Evolutionary conservation across 2,329 filamentous ascomycete genomes (phyloP).

Genomic region (Rhinocladiella mackenziei): DNA sequence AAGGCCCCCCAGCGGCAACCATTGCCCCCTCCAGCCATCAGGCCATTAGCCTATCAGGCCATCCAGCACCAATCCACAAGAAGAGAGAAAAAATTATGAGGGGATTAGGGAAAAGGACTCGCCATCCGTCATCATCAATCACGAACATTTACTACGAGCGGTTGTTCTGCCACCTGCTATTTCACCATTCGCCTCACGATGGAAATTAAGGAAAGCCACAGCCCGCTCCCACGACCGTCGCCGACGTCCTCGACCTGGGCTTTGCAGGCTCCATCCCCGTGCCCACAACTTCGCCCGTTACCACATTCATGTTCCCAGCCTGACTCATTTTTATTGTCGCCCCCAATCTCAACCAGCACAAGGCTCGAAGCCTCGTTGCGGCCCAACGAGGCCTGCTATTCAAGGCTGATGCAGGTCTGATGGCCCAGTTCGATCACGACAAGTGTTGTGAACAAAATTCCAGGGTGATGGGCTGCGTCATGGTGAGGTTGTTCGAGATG

Average conservation of each 20-base stretch:
- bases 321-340: neutral
- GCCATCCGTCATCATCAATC: too few relatives aligned
- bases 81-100: neutral
- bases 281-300: too few relatives aligned
- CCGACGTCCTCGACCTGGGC: too few relatives aligned
- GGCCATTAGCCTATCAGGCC: slow-evolving; percentile 9
- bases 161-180: too few relatives aligned
- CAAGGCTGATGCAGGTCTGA: slow-evolving; percentile 12
- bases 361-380: slow-evolving; percentile 16
- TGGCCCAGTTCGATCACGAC: neutral
- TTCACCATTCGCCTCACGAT: too few relatives aligned
- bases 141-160: too few relatives aligned
- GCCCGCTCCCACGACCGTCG: too few relatives aligned
- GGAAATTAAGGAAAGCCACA: too few relatives aligned
- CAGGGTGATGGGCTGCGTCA: neutral
- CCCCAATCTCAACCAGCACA: slow-evolving; percentile 1
- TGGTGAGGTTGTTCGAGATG: neutral
- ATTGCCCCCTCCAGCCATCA: slow-evolving; percentile 1
- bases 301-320: too few relatives aligned
- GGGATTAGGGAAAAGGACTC: neutral
- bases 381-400: neutral
- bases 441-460: neutral
- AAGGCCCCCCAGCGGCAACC: neutral
- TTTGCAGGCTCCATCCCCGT: too few relatives aligned
- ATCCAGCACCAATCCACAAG: neutral